These are phyloP conservation scores for Lunasporangiospora selenospora DNA, from an alignment of 192 early-diverging fungal species.

Conservation along the genomic window DNA sequence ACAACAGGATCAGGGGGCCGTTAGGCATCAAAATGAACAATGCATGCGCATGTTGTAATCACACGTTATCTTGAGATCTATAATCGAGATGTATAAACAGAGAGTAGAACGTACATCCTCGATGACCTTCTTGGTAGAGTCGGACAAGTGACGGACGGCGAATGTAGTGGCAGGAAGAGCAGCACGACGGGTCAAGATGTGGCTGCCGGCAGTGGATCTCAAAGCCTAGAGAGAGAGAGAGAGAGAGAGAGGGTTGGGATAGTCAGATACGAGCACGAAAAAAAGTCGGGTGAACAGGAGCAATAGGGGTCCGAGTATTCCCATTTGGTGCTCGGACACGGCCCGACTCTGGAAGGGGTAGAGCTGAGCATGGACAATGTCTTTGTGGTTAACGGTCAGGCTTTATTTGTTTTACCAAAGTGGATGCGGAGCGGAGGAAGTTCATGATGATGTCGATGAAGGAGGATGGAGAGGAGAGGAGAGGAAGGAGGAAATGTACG, in stretches of 20 bases:
- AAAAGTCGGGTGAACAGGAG: no score
- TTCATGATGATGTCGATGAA: conserved; percentile 2
- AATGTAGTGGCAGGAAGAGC: conserved; percentile 44
- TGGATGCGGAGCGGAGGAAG: conserved; percentile 16
- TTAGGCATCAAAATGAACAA: background rate
- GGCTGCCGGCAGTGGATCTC: conserved; percentile 33
- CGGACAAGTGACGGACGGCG: conserved; percentile 39
- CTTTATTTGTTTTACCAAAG: conserved; percentile 14
- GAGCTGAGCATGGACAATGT: no score
- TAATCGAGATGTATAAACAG: background rate
- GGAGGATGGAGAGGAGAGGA: no score
- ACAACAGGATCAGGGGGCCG: background rate
- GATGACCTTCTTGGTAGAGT: conserved; percentile 51
- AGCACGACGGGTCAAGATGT: conserved; percentile 33
- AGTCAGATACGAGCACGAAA: no score
- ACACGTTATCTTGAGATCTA: background rate
- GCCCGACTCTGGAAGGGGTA: no score
- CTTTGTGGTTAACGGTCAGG: no score
- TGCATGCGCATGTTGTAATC: background rate
- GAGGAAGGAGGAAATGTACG: background rate
- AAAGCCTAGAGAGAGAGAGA: conserved; percentile 17
- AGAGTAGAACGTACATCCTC: conserved; percentile 33
- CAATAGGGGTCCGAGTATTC: no score
- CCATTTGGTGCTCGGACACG: no score
- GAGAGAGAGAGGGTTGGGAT: no score